Evolutionary conservation across 202 grass and related monocot genomes (phyloP).

Genomic region (Schoenoplectus triqueter): DNA sequence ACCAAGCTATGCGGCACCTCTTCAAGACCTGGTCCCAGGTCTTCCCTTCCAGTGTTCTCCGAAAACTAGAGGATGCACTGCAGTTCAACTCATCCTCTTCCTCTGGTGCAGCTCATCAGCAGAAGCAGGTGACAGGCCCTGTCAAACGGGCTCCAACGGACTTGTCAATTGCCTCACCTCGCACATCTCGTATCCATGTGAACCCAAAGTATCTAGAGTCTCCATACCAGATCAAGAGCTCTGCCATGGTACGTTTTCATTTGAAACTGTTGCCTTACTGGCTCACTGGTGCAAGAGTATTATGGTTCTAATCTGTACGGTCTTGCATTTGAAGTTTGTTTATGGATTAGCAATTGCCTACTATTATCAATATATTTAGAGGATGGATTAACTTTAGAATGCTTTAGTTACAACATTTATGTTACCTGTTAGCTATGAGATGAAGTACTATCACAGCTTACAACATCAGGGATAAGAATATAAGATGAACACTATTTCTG

Average conservation of each 20-base stretch:
- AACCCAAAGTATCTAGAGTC: conserved; percentile 85
- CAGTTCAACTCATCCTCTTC: conserved; percentile 53
- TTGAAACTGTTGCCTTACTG: background rate
- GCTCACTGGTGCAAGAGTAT: conserved; percentile 12
- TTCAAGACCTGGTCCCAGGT: conserved; percentile 87
- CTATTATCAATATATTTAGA: background rate
- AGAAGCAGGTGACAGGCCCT: background rate
- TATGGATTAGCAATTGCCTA: background rate
- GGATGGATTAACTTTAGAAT: background rate
- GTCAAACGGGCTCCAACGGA: conserved; percentile 22
- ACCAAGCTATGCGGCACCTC: conserved; percentile 79
- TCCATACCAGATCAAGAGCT: conserved; percentile 59
- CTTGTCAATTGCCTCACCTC: conserved; percentile 50
- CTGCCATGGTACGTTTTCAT: conserved; percentile 50
- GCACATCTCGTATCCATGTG: conserved; percentile 79
- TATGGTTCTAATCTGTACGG: background rate
- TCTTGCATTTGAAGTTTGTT: background rate
- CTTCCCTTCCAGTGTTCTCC: conserved; percentile 73
- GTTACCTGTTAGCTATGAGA: background rate
- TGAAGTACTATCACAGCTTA: background rate
- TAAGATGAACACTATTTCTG: background rate
- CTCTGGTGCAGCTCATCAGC: conserved; percentile 27
- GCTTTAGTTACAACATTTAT: background rate
- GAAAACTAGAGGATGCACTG: conserved; percentile 76
- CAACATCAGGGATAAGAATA: background rate